Base-by-base conservation (phyloP, 78 protist species). In the Anaeramoeba ignava region DNA sequence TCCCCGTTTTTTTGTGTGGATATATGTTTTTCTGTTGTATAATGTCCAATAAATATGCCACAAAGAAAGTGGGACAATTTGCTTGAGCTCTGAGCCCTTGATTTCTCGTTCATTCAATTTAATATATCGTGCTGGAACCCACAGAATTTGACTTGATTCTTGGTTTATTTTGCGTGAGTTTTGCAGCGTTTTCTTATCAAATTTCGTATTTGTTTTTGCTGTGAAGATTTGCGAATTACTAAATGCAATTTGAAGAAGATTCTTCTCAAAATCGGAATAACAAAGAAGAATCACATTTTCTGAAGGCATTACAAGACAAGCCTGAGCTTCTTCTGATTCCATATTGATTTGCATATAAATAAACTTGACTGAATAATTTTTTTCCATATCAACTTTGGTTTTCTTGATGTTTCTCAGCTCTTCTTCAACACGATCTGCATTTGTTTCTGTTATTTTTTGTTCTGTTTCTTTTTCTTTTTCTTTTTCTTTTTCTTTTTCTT, bases 291-390 rank as follows among this genome's bases (percentile, higher is more conserved):
- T 27, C 73, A 54, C 8, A 27, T 54, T 54, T 27, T 54, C 73
- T 27, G 36, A 27, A 27, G 73, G 36, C 73, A 54, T 27, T 27
- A 54, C 73, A 27, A 54, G 36, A 54, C 73, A 54, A 17, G 36
- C 73, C 73, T 54, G 73, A 27, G 73, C 73, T 54, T 54, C 73
- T 54, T 54, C 73, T 27, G 73, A 54, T 54, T 54, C 73, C 17
- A 54, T 27, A 54, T 54, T 27, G 17, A 54, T 54, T 54, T 54
- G 73, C 8, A 17, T 8, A 8, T 27, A 54, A 27, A 27, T 17
- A 17, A 54, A 54, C 17, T 54, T 17, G 17, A 54, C 17, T 8
- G 36, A 27, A 54, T 54, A 54, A 54, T 54, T 54, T 17, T 54
- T 17, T 54, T 54, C 36, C 8, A 27, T 54, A 54, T 54, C 73